Percentiles rank a stretch among this genome's conserved stretches.
These are phyloP conservation scores for Echites panduratus DNA, from an alignment of 257 asterid genomes.

Conservation along the genomic window DNA sequence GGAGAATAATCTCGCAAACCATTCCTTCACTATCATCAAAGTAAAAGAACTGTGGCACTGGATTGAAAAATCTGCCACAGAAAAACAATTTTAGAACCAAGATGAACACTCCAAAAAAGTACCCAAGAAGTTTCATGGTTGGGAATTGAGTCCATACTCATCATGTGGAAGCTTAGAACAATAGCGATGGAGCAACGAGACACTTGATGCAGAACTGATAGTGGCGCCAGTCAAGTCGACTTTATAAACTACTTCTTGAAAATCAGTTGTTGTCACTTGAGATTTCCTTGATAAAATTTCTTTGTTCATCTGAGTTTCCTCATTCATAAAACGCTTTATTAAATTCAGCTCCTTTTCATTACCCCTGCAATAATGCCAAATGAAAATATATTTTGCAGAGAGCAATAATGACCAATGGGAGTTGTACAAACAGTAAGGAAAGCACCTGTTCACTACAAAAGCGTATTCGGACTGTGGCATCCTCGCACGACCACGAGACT, in stretches of 20 bases:
- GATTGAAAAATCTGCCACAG: constrained; percentile 62
- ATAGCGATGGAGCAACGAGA: constrained; percentile 79
- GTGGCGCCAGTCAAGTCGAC: constrained; percentile 86
- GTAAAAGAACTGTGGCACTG: constrained; percentile 65
- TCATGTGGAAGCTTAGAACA: constrained; percentile 94
- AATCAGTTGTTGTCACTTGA: constrained; percentile 29
- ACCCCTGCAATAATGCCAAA: constrained; percentile 44
- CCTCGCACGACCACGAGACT: constrained; percentile 97
- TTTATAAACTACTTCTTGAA: constrained; percentile 56
- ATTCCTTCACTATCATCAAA: constrained; percentile 65
- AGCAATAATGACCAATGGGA: constrained; percentile 11
- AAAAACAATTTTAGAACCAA: constrained; percentile 19
- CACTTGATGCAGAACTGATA: constrained; percentile 63
- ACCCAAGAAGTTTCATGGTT: not conserved
- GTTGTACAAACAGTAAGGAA: constrained; percentile 16
- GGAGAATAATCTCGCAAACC: constrained; percentile 68
- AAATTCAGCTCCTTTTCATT: constrained; percentile 57
- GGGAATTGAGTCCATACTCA: constrained; percentile 41
- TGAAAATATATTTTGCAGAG: not conserved
- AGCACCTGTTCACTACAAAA: constrained; percentile 85
- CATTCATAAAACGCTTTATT: constrained; percentile 62
- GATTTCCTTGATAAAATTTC: constrained; percentile 69
- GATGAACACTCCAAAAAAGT: not conserved
- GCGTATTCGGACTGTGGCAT: constrained; percentile 96
- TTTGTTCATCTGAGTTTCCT: constrained; percentile 68